phyloP scores from a whole-genome alignment of 257 asterid species.

The Fraxinus cuspidata region DNA sequence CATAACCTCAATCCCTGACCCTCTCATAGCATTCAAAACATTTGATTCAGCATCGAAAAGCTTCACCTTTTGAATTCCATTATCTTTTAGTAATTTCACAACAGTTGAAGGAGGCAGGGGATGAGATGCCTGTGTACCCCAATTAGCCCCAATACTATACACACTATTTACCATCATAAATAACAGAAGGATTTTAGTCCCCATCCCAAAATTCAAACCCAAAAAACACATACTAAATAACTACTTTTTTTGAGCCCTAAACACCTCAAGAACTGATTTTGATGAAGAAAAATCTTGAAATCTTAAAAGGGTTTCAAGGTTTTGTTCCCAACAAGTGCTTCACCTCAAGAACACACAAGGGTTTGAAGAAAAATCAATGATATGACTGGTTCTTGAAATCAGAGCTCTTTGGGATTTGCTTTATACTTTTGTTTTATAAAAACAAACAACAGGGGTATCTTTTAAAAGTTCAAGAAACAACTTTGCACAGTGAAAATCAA shows the following conservation, averaged over 20 bases:
- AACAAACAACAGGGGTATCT: slow-evolving; percentile 17
- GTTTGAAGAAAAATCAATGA: not conserved
- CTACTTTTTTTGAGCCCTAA: not conserved
- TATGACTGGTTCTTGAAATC: not conserved
- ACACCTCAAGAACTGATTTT: not conserved
- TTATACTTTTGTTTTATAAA: slow-evolving; percentile 8
- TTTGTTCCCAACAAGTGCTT: not conserved
- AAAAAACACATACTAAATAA: slow-evolving; percentile 37
- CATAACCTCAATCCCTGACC: slow-evolving; percentile 91
- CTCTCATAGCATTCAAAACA: slow-evolving; percentile 60
- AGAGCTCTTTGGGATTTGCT: not conserved
- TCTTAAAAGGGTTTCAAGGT: slow-evolving; percentile 4
- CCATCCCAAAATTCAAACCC: slow-evolving; percentile 32
- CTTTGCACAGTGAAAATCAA: slow-evolving; percentile 6
- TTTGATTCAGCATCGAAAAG: slow-evolving; percentile 80
- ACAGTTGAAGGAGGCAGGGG: slow-evolving; percentile 63
- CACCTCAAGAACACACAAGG: not conserved
- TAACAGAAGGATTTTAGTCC: slow-evolving; percentile 24
- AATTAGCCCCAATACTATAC: slow-evolving; percentile 75
- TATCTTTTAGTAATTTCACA: slow-evolving; percentile 72
- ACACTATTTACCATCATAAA: slow-evolving; percentile 39
- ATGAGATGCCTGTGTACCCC: slow-evolving; percentile 92
- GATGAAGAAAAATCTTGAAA: not conserved
- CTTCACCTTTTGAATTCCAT: slow-evolving; percentile 81
- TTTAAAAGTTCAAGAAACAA: slow-evolving; percentile 18